These are phyloP conservation scores for Xylaria curta DNA, from an alignment of 495 filamentous ascomycete species.

Conservation along the genomic window DNA sequence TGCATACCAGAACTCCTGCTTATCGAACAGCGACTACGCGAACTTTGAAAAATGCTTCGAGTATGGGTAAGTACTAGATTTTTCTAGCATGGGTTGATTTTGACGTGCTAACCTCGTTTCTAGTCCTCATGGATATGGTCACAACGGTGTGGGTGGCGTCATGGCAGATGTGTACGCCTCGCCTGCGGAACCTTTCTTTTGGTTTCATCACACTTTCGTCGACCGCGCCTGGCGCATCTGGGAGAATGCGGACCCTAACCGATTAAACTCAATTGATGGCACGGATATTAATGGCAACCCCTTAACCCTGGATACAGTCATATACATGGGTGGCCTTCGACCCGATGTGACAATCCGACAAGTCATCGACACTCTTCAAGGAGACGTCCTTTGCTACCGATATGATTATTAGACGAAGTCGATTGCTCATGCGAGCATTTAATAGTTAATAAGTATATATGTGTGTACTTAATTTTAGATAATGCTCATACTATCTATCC, in stretches of 20 bases:
- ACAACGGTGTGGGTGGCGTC: conserved; percentile 33
- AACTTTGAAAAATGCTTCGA: conserved; percentile 31
- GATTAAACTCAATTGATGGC: conserved; percentile 41
- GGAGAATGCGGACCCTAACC: conserved; percentile 44
- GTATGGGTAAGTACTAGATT: conserved; percentile 27
- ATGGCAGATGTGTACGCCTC: conserved; percentile 37
- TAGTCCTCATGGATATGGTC: conserved; percentile 29
- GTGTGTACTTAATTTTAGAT: conserved; percentile 4
- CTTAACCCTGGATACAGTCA: conserved; percentile 34
- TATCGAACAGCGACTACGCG: conserved; percentile 22
- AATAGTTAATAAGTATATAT: conserved; percentile 1
- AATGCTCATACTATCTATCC: background rate
- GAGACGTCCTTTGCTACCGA: conserved; percentile 40
- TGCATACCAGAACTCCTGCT: conserved; percentile 27
- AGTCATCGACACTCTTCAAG: conserved; percentile 40
- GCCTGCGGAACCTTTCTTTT: conserved; percentile 43
- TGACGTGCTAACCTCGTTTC: background rate
- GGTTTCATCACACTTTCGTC: conserved; percentile 44
- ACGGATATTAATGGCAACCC: conserved; percentile 29
- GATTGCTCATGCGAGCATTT: background rate
- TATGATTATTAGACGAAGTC: conserved; percentile 37
- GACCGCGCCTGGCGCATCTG: conserved; percentile 61
- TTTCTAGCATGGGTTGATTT: background rate
- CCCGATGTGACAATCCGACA: conserved; percentile 38
- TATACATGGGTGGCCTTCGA: conserved; percentile 36